Evolutionary conservation across 2,329 filamentous ascomycete species (phyloP).

Genomic region (Aspergillus sp.): DNA sequence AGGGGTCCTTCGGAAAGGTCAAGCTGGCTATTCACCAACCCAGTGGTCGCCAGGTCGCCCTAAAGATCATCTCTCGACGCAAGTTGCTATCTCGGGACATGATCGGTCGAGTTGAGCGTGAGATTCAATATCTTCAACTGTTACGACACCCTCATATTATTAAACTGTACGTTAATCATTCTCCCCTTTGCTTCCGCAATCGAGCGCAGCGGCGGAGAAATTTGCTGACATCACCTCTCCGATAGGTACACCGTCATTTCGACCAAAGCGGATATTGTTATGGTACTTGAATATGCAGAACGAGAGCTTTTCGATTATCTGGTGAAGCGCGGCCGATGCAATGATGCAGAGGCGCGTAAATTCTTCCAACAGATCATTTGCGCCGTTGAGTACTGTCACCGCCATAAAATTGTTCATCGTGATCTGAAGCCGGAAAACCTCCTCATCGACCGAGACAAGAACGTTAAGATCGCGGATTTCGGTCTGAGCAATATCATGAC

Average conservation of each 20-base stretch:
- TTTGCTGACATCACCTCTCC: constrained; percentile 17
- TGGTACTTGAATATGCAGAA: constrained; percentile 97
- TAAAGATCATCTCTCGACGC: constrained; percentile 96
- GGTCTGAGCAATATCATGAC: constrained; percentile 99
- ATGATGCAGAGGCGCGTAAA: constrained; percentile 86
- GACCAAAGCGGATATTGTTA: constrained; percentile 90
- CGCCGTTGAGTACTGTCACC: constrained; percentile 97
- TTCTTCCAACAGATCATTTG: constrained; percentile 99
- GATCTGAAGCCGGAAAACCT: constrained; percentile 97
- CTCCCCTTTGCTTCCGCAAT: not conserved
- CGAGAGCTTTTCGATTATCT: constrained; percentile 98
- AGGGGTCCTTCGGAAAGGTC: constrained; percentile 98
- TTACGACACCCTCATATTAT: constrained; percentile 97
- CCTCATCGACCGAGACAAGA: constrained; percentile 88
- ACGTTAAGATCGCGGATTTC: constrained; percentile 99
- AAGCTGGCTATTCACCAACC: constrained; percentile 92
- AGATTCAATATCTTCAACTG: constrained; percentile 96
- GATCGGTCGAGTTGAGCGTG: constrained; percentile 94
- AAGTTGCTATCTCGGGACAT: constrained; percentile 97
- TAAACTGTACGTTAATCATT: constrained; percentile 67
- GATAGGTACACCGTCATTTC: constrained; percentile 92
- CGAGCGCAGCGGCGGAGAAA: not conserved
- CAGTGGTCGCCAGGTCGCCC: constrained; percentile 89
- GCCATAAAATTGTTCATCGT: constrained; percentile 97
- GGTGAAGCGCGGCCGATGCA: constrained; percentile 87